Percentiles rank a stretch among this genome's conserved stretches.
Evolutionary conservation across 2,329 filamentous ascomycete species (phyloP).

Genomic region (Alternaria sp.): DNA sequence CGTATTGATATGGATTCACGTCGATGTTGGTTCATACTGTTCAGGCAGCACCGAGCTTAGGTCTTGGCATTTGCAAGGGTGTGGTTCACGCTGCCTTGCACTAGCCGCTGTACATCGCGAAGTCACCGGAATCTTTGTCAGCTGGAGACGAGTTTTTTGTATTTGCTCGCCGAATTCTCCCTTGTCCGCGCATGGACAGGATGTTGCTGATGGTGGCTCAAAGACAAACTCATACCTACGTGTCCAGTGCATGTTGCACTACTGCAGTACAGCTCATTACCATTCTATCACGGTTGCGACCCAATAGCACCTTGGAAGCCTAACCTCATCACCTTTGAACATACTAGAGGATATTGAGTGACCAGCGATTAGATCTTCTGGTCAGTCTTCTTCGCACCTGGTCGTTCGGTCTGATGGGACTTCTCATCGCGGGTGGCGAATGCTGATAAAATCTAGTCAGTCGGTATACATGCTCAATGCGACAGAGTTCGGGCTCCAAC

Average conservation of each 20-base stretch:
- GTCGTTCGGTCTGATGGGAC: neutral
- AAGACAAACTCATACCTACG: neutral
- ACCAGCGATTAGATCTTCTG: too few relatives aligned
- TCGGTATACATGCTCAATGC: neutral
- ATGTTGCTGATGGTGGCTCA: neutral
- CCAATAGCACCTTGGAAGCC: neutral
- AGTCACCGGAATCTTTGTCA: neutral
- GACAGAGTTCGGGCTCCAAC: neutral
- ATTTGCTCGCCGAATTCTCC: neutral
- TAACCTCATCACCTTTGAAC: neutral
- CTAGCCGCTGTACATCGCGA: constrained; percentile 14
- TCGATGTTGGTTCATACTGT: constrained; percentile 25
- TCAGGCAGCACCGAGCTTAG: constrained; percentile 43
- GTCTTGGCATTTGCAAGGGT: constrained; percentile 29
- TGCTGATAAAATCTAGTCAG: neutral
- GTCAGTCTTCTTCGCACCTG: neutral
- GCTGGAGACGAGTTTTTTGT: neutral
- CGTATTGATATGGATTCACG: constrained; percentile 38
- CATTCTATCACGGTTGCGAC: neutral
- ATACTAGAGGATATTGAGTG: neutral
- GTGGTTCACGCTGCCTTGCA: constrained; percentile 18
- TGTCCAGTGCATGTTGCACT: neutral
- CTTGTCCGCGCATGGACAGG: too few relatives aligned
- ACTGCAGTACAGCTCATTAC: neutral
- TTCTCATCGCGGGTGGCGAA: neutral